A percentile compares a stretch with the other conserved stretches of the same genome.
Evolutionary conservation across 345 rosid genomes (phyloP).

Genomic region (Carallia brachiata): DNA sequence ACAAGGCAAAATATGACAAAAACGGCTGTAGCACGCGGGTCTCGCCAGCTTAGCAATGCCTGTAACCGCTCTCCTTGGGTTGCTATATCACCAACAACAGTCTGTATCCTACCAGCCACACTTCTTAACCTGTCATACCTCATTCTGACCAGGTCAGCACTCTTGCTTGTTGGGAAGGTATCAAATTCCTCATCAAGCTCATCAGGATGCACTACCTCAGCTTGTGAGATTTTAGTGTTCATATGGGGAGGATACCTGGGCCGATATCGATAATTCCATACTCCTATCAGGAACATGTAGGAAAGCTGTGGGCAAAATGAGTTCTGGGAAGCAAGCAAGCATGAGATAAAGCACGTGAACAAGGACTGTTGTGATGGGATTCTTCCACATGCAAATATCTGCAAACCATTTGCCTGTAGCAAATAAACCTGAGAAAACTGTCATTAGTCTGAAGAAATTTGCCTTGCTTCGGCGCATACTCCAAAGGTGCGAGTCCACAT

Average conservation of each 20-base stretch:
- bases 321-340: conserved; percentile 39
- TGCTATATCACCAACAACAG: conserved; percentile 36
- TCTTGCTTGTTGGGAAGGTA: conserved; percentile 33
- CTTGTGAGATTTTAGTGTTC: conserved; percentile 36
- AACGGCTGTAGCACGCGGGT: conserved; percentile 29
- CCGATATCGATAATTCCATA: conserved; percentile 34
- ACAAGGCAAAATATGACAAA: conserved; percentile 26
- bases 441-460: conserved; percentile 33
- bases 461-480: conserved; percentile 37
- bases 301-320: conserved; percentile 32
- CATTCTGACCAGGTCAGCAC: conserved; percentile 27
- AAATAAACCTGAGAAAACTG: conserved; percentile 32
- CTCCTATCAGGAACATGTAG: conserved; percentile 36
- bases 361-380: conserved; percentile 33
- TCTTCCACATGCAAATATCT: conserved; percentile 34
- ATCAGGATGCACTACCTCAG: conserved; percentile 31
- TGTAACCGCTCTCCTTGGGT: conserved; percentile 39
- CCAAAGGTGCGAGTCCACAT: conserved; percentile 34
- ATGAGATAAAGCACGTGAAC: conserved; percentile 34
- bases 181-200: conserved; percentile 39
- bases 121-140: conserved; percentile 36
- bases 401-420: conserved; percentile 34
- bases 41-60: conserved; percentile 36
- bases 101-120: conserved; percentile 34
- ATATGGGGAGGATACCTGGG: conserved; percentile 38